Base-by-base conservation (phyloP, 768 basidiomycete species). In the Gloeostereum incarnatum region DNA sequence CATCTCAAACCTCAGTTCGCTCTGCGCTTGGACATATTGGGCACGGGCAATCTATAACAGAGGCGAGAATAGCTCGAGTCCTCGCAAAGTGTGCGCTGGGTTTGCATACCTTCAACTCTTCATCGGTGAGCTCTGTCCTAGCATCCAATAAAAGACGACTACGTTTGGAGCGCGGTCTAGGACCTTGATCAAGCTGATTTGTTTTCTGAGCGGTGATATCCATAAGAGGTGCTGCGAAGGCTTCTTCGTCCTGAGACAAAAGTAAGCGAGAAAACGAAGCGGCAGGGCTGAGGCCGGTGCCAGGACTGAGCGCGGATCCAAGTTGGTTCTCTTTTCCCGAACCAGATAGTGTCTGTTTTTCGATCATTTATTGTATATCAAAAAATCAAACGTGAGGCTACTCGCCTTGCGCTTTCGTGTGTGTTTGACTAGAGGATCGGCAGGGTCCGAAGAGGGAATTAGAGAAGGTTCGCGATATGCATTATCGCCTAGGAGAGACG, bases 51-150 rank as follows among this genome's bases (percentile, higher is more conserved):
- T 57, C 81, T 84, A 27, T 43, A 6, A 35, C 32, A 35, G 8
- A 9, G 24, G n/a, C 36, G 22, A 27, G 21, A 14, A 14, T 21
- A 19, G 16, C 35, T 32, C 32, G 20, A 31, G n/a, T n/a, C n/a
- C n/a, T n/a, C n/a, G n/a, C n/a, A n/a, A n/a, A n/a, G n/a, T n/a
- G n/a, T n/a, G n/a, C n/a, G n/a, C n/a, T n/a, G n/a, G n/a, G n/a
- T n/a, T n/a, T n/a, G n/a, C n/a, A 43, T 40, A 76, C 88, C 65
- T 80, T 82, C 31, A 91, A 62, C 57, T 91, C 85, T 3, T 84
- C 80, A 42, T 89, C 84, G 4, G 86, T 85, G 25, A 91, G 59
- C 52, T 91, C 88, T 4, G 78, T 91, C 43, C 84, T 69, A 4
- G 68, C 59, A 54, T 91, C 88, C 5, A 90, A 55, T 3, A 84